Evolutionary conservation across 306 rosid genomes (phyloP).

Genomic region (Trifolium fragiferum): DNA sequence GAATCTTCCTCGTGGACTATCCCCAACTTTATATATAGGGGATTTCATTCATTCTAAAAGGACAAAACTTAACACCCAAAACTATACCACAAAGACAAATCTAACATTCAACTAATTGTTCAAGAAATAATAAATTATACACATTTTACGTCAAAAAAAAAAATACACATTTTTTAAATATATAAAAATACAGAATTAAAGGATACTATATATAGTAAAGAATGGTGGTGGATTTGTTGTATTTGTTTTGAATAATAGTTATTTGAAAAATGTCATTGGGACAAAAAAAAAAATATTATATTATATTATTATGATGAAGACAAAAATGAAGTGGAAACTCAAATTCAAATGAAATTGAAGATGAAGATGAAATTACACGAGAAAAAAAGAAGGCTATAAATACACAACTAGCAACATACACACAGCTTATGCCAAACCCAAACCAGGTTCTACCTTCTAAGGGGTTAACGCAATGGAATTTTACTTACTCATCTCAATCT

Average conservation of each 20-base stretch:
- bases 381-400: conserved; percentile 56
- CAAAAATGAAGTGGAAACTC: conserved; percentile 72
- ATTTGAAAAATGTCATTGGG: conserved; percentile 10
- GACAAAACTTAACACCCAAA: too few relatives aligned
- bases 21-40: too few relatives aligned
- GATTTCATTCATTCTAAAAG: too few relatives aligned
- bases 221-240: conserved; percentile 15
- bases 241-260: neutral
- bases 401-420: conserved; percentile 30
- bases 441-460: conserved; percentile 26
- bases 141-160: too few relatives aligned
- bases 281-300: neutral
- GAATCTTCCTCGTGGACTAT: too few relatives aligned
- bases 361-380: neutral
- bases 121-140: neutral
- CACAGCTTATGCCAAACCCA: conserved; percentile 50
- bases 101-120: neutral
- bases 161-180: neutral
- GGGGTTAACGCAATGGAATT: conserved; percentile 10
- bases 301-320: conserved; percentile 22
- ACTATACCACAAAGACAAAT: conserved; percentile 1
- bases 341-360: conserved; percentile 82
- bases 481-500: neutral
- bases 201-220: neutral
- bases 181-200: neutral